These are phyloP conservation scores for Rhinocladiella similis DNA, from an alignment of 2,329 filamentous ascomycete genomes.

Conservation along the genomic window DNA sequence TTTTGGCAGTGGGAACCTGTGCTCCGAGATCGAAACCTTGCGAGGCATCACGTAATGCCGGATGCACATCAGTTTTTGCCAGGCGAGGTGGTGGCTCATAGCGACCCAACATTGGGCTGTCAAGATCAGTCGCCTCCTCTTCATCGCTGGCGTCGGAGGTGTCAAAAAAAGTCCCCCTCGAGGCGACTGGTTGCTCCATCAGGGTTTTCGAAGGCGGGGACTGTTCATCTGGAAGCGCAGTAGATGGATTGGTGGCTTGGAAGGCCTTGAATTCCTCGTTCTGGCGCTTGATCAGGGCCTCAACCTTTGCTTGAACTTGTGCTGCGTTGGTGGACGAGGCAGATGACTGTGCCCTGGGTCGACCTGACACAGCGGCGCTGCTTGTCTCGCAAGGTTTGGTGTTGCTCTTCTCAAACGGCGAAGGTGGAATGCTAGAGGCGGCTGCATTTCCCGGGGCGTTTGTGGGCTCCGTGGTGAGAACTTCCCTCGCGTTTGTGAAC, in stretches of 20 bases:
- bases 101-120: slow-evolving; percentile 26
- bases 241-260: slow-evolving; percentile 5
- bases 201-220: neutral
- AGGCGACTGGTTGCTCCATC: slow-evolving; percentile 16
- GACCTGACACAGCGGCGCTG: neutral
- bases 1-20: slow-evolving; percentile 1
- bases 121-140: slow-evolving; percentile 37
- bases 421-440: slow-evolving; percentile 8
- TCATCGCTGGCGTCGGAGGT: slow-evolving; percentile 38
- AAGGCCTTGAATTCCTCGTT: slow-evolving; percentile 27
- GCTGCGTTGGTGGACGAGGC: slow-evolving; percentile 20
- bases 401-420: slow-evolving; percentile 9
- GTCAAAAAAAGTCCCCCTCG: slow-evolving; percentile 26
- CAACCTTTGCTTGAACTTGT: slow-evolving; percentile 24
- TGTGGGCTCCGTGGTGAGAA: slow-evolving; percentile 30
- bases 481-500: slow-evolving; percentile 1
- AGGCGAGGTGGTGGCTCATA: slow-evolving; percentile 19
- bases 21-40: slow-evolving; percentile 27
- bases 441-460: neutral
- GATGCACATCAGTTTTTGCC: slow-evolving; percentile 38
- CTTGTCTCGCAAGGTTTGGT: slow-evolving; percentile 1
- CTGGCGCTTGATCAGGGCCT: slow-evolving; percentile 27
- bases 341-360: slow-evolving; percentile 22
- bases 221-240: neutral
- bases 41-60: slow-evolving; percentile 38